A percentile compares a stretch with the other conserved stretches of the same genome.
Evolutionary conservation across 176 grass and related monocot species (phyloP).

Genomic region (sorghum (Sorghum bicolor)): Sorghum_bicolor_NCBIv3 NC_012870.2:58838001-58838500

Average conservation of each 20-base stretch:
- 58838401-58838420: too few species aligned
- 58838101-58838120: too few species aligned
- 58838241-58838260: not conserved
- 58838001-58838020: not conserved
- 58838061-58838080: constrained; percentile 33
- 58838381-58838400: too few species aligned
- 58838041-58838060: constrained; percentile 50
- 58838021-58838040: constrained; percentile 54
- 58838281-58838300: not conserved
- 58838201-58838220: not conserved
- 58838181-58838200: too few species aligned
- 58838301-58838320: not conserved
- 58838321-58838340: not conserved
- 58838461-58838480: too few species aligned
- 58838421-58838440: too few species aligned
- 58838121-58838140: constrained; percentile 20
- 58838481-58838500: too few species aligned
- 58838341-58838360: too few species aligned
- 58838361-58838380: too few species aligned
- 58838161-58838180: constrained; percentile 23
- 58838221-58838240: not conserved
- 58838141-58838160: constrained; percentile 6
- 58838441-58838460: too few species aligned
- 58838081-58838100: constrained; percentile 35
- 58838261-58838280: not conserved